Base-by-base conservation (phyloP, 1,139 yeast genomes). In the Suhomyces taliae region DNA sequence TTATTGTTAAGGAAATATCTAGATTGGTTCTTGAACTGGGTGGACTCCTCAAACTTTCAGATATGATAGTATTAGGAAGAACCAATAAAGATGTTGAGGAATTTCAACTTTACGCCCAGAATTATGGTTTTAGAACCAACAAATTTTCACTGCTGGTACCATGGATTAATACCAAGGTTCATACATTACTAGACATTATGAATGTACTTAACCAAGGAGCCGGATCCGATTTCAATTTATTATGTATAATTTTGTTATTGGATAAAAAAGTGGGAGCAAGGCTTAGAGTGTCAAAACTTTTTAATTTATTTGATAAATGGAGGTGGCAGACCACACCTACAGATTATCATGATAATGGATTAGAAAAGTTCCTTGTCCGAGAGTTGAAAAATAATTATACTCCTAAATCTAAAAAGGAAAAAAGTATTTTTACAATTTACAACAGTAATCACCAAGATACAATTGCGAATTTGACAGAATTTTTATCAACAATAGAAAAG, bases 91-190 rank as follows among this genome's bases (percentile, higher is more conserved):
- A 81, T 43, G 63, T 83, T 4, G 70, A 72, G n/a, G 61, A 64
- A 1, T 63, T 82, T 1, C 68, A 70, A n/a, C 62, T 67, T 7
- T 62, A 67, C 32, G 65, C 85, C 36, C 62, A 67, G 8, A 56
- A 61, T 9, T 73, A 68, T 52, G 82, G 81, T 0, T 60, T 81
- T 7, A 67, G 71, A 5, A 65, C 70, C 37, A 68, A 71, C 43
- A 76, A 75, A 50, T 65, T 82, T 33, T 70, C 78, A 1, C 69
- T 78, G 27, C 67, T 76, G 1, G 79, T 81, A 3, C 65, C 72
- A 10, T 85, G 90, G 90, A 56, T 76, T 9, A 68, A 72, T 6
- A 73, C 82, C 14, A 69, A 73, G 31, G 66, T 82, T 0, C 81
- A 78, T 48, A 61, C 78, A 36, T 62, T 84, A 10, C 56, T 84